A percentile compares a stretch with the other conserved stretches of the same genome.
Evolutionary conservation across 2,329 filamentous ascomycete species (phyloP).

Genomic region (Fusarium subtropicale): DNA sequence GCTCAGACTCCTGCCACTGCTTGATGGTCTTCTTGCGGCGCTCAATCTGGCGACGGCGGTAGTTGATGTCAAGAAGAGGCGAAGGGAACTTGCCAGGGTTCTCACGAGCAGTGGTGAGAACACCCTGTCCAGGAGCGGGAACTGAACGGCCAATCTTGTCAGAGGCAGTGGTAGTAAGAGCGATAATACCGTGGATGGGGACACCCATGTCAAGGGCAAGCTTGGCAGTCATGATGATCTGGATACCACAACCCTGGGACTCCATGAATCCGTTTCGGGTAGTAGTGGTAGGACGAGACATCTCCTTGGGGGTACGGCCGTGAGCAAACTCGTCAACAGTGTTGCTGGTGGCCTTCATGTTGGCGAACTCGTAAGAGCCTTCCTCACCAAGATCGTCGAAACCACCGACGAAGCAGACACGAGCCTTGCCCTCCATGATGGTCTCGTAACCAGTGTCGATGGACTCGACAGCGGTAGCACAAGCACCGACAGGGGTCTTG

Average conservation of each 20-base stretch:
- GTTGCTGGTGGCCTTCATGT: constrained; percentile 99
- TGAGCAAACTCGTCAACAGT: constrained; percentile 96
- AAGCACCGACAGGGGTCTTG: constrained; percentile 98
- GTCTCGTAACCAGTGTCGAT: constrained; percentile 98
- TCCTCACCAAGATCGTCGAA: constrained; percentile 99
- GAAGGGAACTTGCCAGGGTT: constrained; percentile 92
- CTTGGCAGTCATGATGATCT: constrained; percentile 97
- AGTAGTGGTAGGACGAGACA: constrained; percentile 97
- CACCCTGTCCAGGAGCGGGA: constrained; percentile 95
- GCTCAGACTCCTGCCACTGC: constrained; percentile 94
- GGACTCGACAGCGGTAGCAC: constrained; percentile 96
- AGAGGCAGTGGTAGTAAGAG: constrained; percentile 92
- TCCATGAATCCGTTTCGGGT: constrained; percentile 99
- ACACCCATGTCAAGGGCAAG: constrained; percentile 98
- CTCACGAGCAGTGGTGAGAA: constrained; percentile 94
- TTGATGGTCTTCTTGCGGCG: constrained; percentile 94
- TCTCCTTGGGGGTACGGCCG: constrained; percentile 93
- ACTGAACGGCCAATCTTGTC: constrained; percentile 99
- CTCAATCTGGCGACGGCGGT: constrained; percentile 94
- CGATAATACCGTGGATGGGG: constrained; percentile 94
- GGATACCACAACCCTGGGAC: constrained; percentile 97
- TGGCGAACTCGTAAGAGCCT: constrained; percentile 99
- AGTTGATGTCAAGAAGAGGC: constrained; percentile 96
- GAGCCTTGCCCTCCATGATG: constrained; percentile 97
- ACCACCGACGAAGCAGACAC: constrained; percentile 96